A percentile compares a stretch with the other conserved stretches of the same genome.
These are phyloP conservation scores for Tuctoria greenei DNA, from an alignment of 176 grass and related monocot species.

Conservation along the genomic window DNA sequence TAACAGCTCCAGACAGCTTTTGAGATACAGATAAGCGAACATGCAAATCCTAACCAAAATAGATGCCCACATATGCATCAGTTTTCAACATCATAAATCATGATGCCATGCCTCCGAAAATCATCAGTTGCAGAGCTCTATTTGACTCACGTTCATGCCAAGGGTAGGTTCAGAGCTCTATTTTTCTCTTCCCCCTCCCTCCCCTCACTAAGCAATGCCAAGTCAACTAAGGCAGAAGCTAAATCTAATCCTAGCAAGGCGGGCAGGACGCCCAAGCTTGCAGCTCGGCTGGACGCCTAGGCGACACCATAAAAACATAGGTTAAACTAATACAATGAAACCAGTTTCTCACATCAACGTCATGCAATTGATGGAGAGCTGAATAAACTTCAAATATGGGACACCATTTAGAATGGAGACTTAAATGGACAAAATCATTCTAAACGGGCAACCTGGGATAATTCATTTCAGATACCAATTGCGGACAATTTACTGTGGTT, in stretches of 20 bases:
- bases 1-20: slow-evolving; percentile 10
- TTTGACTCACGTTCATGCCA: background rate
- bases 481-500: slow-evolving; percentile 20
- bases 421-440: background rate
- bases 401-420: slow-evolving; percentile 10
- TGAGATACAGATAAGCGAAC: slow-evolving; percentile 3
- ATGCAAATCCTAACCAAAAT: background rate
- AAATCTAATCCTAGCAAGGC: too few relatives aligned
- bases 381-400: background rate
- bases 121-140: background rate
- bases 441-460: slow-evolving; percentile 1
- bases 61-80: background rate
- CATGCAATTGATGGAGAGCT: background rate
- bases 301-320: background rate
- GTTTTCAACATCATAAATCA: background rate
- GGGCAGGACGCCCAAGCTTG: too few relatives aligned
- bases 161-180: background rate
- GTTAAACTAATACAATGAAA: background rate
- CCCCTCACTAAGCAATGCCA: too few relatives aligned
- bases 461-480: background rate
- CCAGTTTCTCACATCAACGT: background rate
- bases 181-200: too few relatives aligned
- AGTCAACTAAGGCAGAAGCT: too few relatives aligned
- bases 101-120: background rate
- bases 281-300: too few relatives aligned